Conservation (phyloP, 2,329 filamentous ascomycete species). For the Meredithiella fracta region DNA sequence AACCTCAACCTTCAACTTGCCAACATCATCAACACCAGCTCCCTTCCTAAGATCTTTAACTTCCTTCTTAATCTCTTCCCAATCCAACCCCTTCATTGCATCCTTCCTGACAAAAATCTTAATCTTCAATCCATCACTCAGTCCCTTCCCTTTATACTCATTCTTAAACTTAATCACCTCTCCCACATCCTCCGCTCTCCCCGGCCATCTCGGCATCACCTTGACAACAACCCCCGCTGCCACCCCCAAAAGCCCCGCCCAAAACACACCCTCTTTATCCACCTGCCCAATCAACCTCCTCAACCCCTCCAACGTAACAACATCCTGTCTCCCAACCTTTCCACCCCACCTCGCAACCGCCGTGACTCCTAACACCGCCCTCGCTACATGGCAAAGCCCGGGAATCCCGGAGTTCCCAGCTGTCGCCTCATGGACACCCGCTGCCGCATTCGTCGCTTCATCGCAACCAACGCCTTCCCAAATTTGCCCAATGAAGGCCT, state of each 20-base stretch:
- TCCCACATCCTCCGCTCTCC: slow-evolving; percentile 21
- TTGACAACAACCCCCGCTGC: slow-evolving; percentile 28
- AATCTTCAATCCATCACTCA: no score
- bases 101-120: neutral
- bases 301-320: slow-evolving; percentile 27
- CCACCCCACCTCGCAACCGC: slow-evolving; percentile 61
- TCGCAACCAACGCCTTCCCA: slow-evolving; percentile 36
- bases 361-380: slow-evolving; percentile 54
- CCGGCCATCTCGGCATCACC: slow-evolving; percentile 27
- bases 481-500: slow-evolving; percentile 32
- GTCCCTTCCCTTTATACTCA: no score
- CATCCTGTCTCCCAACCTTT: slow-evolving; percentile 34
- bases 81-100: neutral
- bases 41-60: neutral
- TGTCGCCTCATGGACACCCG: slow-evolving; percentile 56
- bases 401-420: slow-evolving; percentile 52
- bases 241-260: slow-evolving; percentile 23
- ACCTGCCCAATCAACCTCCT: slow-evolving; percentile 25
- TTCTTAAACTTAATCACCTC: no score
- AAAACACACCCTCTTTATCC: slow-evolving; percentile 29
- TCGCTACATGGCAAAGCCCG: slow-evolving; percentile 55
- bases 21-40: neutral
- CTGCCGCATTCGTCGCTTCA: slow-evolving; percentile 41
- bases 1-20: neutral
- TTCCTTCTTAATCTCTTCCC: neutral